Evolutionary conservation across 1,139 yeast species (phyloP), one percentile per base, ranked within the genome.

Genomic region (Blastobotrys raffinosifermentans): DNA sequence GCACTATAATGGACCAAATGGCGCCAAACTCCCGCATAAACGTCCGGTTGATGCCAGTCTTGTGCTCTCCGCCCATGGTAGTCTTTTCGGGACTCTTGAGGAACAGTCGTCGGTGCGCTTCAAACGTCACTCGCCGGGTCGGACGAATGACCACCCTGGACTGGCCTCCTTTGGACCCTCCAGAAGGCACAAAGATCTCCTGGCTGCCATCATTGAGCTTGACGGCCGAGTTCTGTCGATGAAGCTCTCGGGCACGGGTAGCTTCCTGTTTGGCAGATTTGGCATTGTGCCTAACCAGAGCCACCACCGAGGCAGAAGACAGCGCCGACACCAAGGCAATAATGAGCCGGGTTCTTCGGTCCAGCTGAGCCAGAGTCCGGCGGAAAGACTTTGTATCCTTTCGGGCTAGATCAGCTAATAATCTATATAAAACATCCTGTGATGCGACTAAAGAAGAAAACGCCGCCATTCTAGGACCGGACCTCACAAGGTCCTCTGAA

Each of bases 1-100:
- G 97, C 7, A 87, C 79, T 49, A 89, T 67, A 32, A 89, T 83
- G 49, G 77, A 72, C 84, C 94, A 83, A 31, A 89, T 74, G 22
- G 89, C 85, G 23, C 69, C 64, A 47, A 86, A 66, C 63, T 87
- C 94, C 46, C 76, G 75, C 45, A 85, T 62, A 51, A 86, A 85
- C 51, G 73, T 73, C 26, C 86, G 79, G 55, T 80, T 54, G 25
- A 52, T 50, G 10, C 60, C 60, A 6, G 51, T 45, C 58, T 69
- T 51, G 35, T 29, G 32, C 47, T 48, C 48, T 39, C 72, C 73
- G 47, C 71, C 72, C n/a, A n/a, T n/a, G n/a, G n/a, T n/a, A 7
- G 27, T 6, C 13, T 8, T 8, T 6, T 25, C 15, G 7, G 14
- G 27, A n/a, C 11, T 13, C 7, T 8, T 25, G 49, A 78, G 72